Conservation (phyloP, 1,139 yeast species). For the Protomyces lactucae-debilis region DNA sequence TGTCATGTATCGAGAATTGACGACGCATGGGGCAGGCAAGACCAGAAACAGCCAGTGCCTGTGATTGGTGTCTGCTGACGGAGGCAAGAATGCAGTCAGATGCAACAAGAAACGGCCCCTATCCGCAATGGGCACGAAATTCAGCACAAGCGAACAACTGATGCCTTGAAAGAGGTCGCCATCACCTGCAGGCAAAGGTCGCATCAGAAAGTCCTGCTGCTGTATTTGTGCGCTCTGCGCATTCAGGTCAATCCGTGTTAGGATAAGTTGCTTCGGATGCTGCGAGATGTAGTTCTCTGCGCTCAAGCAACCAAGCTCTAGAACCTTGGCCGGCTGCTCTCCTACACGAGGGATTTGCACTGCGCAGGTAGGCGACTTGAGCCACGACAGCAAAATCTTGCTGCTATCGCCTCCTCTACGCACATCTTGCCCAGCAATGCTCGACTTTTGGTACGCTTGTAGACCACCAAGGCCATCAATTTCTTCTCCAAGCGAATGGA, state of each 20-base stretch:
- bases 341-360: background rate
- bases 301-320: conserved; percentile 28
- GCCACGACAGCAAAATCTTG: conserved; percentile 65
- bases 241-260: conserved; percentile 62
- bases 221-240: conserved; percentile 67
- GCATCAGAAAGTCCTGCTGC: conserved; percentile 78
- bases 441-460: conserved; percentile 63
- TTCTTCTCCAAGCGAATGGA: conserved; percentile 59
- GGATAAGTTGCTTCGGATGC: background rate
- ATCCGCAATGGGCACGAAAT: conserved; percentile 71
- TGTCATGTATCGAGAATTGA: conserved; percentile 73
- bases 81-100: conserved; percentile 54
- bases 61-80: background rate
- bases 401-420: conserved; percentile 90
- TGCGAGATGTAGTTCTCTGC: conserved; percentile 25
- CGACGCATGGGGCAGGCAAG: conserved; percentile 78
- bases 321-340: conserved; percentile 2
- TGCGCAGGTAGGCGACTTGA: conserved; percentile 35
- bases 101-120: conserved; percentile 74
- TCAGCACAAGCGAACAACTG: conserved; percentile 79
- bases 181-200: conserved; percentile 44
- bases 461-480: conserved; percentile 62
- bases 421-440: conserved; percentile 72
- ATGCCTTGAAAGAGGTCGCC: conserved; percentile 53
- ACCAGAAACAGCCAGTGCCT: conserved; percentile 59